phyloP scores from a whole-genome alignment of 768 basidiomycete species.

The Boletus subcaerulescens region DNA sequence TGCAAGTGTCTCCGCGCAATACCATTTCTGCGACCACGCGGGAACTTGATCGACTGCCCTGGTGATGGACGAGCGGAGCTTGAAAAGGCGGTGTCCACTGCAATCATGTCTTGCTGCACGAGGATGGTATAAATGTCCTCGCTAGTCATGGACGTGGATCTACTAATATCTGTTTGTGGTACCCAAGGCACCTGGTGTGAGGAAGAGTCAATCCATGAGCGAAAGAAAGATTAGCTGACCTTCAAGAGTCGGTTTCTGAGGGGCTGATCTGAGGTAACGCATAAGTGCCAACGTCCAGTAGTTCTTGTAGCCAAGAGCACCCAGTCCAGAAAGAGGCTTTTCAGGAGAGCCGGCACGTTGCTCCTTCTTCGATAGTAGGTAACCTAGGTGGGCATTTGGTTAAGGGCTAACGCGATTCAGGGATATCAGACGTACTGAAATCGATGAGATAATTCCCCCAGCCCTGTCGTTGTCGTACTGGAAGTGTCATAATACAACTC shows the following conservation, averaged over 20 bases:
- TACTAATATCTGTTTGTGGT: slow-evolving; percentile 65
- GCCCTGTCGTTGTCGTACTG: slow-evolving; percentile 89
- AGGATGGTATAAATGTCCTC: slow-evolving; percentile 85
- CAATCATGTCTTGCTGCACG: slow-evolving; percentile 71
- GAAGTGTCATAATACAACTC: slow-evolving; percentile 99
- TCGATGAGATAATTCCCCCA: slow-evolving; percentile 98
- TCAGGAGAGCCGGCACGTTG: slow-evolving; percentile 88
- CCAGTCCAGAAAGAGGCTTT: slow-evolving; percentile 90
- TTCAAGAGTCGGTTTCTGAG: slow-evolving; percentile 66
- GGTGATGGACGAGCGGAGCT: slow-evolving; percentile 62
- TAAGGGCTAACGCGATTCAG: slow-evolving; percentile 3
- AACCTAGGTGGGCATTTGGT: slow-evolving; percentile 55
- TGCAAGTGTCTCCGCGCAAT: slow-evolving; percentile 63
- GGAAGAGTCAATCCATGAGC: slow-evolving; percentile 11
- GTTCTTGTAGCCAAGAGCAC: slow-evolving; percentile 89
- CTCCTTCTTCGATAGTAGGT: slow-evolving; percentile 94
- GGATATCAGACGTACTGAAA: slow-evolving; percentile 62
- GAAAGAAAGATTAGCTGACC: slow-evolving; percentile 45
- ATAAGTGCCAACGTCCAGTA: slow-evolving; percentile 93
- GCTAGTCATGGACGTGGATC: slow-evolving; percentile 83
- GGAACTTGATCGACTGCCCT: slow-evolving; percentile 74
- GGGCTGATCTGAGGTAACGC: slow-evolving; percentile 64
- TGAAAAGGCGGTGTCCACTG: slow-evolving; percentile 43
- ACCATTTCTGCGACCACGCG: slow-evolving; percentile 64
- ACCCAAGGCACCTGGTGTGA: slow-evolving; percentile 19